Evolutionary conservation across 371 early-diverging fungal species (phyloP).

Genomic region (Mucor indicus): DNA sequence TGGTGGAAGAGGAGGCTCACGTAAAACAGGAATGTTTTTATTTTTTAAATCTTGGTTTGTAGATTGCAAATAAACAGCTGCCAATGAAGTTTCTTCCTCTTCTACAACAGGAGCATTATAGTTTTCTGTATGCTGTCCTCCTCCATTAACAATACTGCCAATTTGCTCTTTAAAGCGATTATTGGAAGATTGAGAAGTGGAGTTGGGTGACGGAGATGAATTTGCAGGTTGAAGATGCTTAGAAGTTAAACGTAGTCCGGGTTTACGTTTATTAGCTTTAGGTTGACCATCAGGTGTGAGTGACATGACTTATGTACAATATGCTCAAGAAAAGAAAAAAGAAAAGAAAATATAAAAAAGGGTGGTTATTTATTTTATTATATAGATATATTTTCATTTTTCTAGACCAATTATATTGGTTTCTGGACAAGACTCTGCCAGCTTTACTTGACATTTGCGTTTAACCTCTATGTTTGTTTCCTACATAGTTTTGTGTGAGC

Average conservation of each 20-base stretch:
- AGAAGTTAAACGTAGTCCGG: slow-evolving; percentile 23
- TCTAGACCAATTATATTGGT: no score
- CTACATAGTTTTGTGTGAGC: no score
- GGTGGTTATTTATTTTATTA: no score
- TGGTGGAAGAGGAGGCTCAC: slow-evolving; percentile 39
- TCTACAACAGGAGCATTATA: slow-evolving; percentile 10
- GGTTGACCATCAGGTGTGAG: slow-evolving; percentile 17
- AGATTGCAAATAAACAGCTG: slow-evolving; percentile 19
- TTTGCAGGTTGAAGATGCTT: slow-evolving; percentile 20
- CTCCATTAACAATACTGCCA: slow-evolving; percentile 37
- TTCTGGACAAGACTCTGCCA: no score
- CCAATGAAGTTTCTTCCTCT: slow-evolving; percentile 26
- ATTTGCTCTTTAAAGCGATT: slow-evolving; percentile 33
- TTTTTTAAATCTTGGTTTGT: slow-evolving; percentile 7
- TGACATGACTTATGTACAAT: slow-evolving; percentile 11
- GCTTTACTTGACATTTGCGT: no score
- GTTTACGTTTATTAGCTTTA: slow-evolving; percentile 24
- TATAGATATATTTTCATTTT: no score
- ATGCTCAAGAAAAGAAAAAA: background rate
- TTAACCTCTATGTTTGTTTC: no score
- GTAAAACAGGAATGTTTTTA: slow-evolving; percentile 24
- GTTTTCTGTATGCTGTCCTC: no score
- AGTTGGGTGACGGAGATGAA: slow-evolving; percentile 15
- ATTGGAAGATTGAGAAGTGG: slow-evolving; percentile 9
- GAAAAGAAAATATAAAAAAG: background rate